phyloP scores from a whole-genome alignment of 306 rosid genomes.

The Coriaria nepalensis region DNA sequence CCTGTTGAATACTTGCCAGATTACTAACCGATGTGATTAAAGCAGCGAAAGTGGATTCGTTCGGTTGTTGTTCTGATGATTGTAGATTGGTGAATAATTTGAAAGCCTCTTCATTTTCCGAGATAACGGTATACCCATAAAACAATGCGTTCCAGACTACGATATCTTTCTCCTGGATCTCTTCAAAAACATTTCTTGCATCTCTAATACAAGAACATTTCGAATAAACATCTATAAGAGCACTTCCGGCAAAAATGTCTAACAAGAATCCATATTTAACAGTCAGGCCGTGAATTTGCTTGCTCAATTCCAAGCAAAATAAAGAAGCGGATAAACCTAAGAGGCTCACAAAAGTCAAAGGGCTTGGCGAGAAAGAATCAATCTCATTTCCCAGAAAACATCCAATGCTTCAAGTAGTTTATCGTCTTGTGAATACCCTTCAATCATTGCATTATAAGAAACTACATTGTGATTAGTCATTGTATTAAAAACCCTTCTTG shows the following conservation, averaged over 20 bases:
- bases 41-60: conserved; percentile 72
- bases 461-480: conserved; percentile 40
- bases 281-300: conserved; percentile 59
- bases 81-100: conserved; percentile 44
- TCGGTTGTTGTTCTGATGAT: conserved; percentile 47
- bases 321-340: conserved; percentile 63
- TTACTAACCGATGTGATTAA: conserved; percentile 54
- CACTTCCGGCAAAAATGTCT: conserved; percentile 69
- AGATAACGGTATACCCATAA: conserved; percentile 44
- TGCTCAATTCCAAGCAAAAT: conserved; percentile 41
- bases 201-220: conserved; percentile 53
- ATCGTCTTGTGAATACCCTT: conserved; percentile 63
- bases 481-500: conserved; percentile 49
- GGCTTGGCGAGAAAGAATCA: conserved; percentile 36
- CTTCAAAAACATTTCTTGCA: conserved; percentile 65
- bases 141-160: conserved; percentile 89
- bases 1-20: conserved; percentile 56
- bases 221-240: conserved; percentile 73
- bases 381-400: conserved; percentile 54
- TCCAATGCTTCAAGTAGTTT: conserved; percentile 45
- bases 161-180: conserved; percentile 50
- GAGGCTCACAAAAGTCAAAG: conserved; percentile 72
- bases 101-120: conserved; percentile 61
- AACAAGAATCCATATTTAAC: conserved; percentile 52
- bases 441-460: conserved; percentile 87